phyloP scores from a whole-genome alignment of 1,284 basidiomycete genomes.

The Thelephora terrestris region DNA sequence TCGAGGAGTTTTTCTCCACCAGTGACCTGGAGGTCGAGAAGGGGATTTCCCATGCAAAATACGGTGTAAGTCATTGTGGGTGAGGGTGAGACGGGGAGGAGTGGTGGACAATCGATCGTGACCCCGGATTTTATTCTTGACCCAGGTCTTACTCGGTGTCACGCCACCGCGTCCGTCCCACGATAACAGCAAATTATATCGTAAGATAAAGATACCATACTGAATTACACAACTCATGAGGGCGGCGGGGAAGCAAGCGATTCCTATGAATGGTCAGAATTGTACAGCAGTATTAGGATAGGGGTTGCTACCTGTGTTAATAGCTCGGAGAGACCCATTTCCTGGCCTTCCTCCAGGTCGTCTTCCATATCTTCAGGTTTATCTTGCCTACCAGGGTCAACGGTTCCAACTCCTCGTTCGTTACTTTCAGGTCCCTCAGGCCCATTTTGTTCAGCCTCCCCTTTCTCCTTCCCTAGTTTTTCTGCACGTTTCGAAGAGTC shows the following conservation, averaged over 20 bases:
- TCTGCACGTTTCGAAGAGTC: slow-evolving; percentile 16
- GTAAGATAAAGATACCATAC: background rate
- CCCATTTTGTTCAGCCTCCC: background rate
- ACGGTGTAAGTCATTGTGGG: slow-evolving; percentile 30
- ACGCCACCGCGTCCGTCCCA: background rate
- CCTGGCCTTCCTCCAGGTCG: background rate
- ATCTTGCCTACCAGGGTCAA: slow-evolving; percentile 2
- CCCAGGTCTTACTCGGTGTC: slow-evolving; percentile 1
- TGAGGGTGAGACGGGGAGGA: background rate
- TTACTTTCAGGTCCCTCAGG: background rate
- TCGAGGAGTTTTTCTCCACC: slow-evolving; percentile 78
- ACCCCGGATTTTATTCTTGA: background rate
- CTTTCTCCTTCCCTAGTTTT: slow-evolving; percentile 7
- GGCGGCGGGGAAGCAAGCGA: slow-evolving; percentile 52
- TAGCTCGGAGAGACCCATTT: slow-evolving; percentile 33
- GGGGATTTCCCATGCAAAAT: slow-evolving; percentile 83
- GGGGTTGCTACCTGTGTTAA: slow-evolving; percentile 42
- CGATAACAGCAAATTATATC: background rate
- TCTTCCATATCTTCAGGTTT: slow-evolving; percentile 1
- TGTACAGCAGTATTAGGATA: slow-evolving; percentile 1
- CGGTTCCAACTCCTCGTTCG: slow-evolving; percentile 3
- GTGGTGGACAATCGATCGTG: background rate
- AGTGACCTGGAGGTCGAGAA: slow-evolving; percentile 84
- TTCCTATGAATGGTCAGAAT: slow-evolving; percentile 28
- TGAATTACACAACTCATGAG: slow-evolving; percentile 21